phyloP scores from a whole-genome alignment of 2,329 filamentous ascomycete genomes.

The Neofusicoccum sp. region DNA sequence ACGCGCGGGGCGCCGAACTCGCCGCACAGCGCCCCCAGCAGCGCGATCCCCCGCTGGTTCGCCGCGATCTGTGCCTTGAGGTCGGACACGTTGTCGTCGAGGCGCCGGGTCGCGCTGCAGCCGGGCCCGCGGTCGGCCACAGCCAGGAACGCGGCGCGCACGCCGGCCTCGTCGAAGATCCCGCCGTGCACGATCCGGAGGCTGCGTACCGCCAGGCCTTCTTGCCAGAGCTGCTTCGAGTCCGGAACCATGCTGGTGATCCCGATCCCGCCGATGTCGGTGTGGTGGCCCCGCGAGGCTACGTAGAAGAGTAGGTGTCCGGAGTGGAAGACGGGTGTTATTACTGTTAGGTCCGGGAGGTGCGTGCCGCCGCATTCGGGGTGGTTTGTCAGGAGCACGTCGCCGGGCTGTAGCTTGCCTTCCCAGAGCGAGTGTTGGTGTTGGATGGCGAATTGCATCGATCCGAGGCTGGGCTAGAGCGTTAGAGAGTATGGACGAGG shows the following conservation, averaged over 20 bases:
- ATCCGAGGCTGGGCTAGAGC: constrained; percentile 21
- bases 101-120: constrained; percentile 31
- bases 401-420: constrained; percentile 26
- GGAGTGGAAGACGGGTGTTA: constrained; percentile 29
- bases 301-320: constrained; percentile 28
- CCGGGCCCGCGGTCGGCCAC: constrained; percentile 30
- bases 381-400: constrained; percentile 31
- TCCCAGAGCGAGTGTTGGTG: constrained; percentile 27
- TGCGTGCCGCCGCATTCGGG: constrained; percentile 30
- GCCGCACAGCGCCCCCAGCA: constrained; percentile 37
- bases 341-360: constrained; percentile 30
- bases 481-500: not conserved
- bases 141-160: constrained; percentile 29
- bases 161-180: constrained; percentile 34
- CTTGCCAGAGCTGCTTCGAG: constrained; percentile 47
- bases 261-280: constrained; percentile 30
- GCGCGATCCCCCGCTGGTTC: constrained; percentile 34
- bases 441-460: constrained; percentile 28
- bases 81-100: constrained; percentile 36
- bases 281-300: constrained; percentile 30
- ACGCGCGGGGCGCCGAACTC: constrained; percentile 36
- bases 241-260: constrained; percentile 40
- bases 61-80: constrained; percentile 37
- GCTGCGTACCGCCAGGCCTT: constrained; percentile 47
- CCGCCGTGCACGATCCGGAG: constrained; percentile 37